These are phyloP conservation scores for Calocybe gambosa DNA, from an alignment of 1,284 basidiomycete genomes.

Conservation along the genomic window DNA sequence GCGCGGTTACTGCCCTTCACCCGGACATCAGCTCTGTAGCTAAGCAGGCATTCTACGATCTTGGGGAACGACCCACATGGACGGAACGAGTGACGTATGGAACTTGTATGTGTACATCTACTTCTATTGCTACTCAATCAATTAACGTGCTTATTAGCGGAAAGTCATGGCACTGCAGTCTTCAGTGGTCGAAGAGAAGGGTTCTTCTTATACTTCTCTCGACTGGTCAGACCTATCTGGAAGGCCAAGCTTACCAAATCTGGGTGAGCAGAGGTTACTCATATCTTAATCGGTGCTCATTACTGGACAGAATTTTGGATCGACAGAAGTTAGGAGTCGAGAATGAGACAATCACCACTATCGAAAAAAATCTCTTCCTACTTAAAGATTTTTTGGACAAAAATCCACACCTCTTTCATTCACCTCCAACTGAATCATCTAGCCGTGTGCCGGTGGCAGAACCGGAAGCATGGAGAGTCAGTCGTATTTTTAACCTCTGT, in stretches of 20 bases:
- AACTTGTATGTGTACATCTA: constrained; percentile 26
- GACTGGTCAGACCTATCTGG: constrained; percentile 87
- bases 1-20: constrained; percentile 42
- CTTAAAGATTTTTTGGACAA: constrained; percentile 72
- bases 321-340: constrained; percentile 52
- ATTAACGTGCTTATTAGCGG: constrained; percentile 36
- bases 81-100: constrained; percentile 70
- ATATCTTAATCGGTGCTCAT: background rate
- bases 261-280: constrained; percentile 36
- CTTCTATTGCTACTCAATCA: background rate
- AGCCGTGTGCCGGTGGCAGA: constrained; percentile 51
- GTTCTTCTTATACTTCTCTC: constrained; percentile 80
- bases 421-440: constrained; percentile 60
- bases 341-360: constrained; percentile 56
- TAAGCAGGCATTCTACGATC: constrained; percentile 79
- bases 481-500: constrained; percentile 8
- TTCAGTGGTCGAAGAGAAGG: constrained; percentile 91
- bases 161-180: constrained; percentile 65
- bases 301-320: constrained; percentile 11
- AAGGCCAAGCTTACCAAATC: constrained; percentile 65
- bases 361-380: constrained; percentile 76
- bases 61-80: constrained; percentile 77
- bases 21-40: constrained; percentile 63
- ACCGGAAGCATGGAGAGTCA: constrained; percentile 81
- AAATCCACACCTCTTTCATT: constrained; percentile 77